A percentile compares a stretch with the other conserved stretches of the same genome.
Conservation (phyloP, 78 protist genomes). For the Dictyostelium firmibasis region DNA sequence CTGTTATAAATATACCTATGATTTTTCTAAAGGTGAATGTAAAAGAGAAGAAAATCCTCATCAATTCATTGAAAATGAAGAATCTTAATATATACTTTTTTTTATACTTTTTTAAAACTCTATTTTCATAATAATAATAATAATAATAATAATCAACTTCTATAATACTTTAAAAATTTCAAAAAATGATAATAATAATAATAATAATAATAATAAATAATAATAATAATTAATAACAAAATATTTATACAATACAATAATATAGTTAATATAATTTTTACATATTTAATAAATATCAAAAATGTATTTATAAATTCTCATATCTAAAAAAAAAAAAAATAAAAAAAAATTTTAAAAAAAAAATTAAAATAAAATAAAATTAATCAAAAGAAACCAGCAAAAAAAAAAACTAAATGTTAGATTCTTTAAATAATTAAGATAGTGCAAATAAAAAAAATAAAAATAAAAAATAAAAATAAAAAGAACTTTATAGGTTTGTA, state of each 20-base stretch:
- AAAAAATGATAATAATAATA: not conserved
- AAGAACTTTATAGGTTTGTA: not conserved
- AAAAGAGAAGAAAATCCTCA: conserved; percentile 75
- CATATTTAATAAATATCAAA: too few relatives aligned
- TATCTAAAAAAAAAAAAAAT: too few relatives aligned
- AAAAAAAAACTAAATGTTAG: too few relatives aligned
- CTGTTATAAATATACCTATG: conserved; percentile 76
- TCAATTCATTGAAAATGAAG: conserved; percentile 66
- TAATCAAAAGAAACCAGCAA: too few relatives aligned
- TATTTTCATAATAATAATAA: not conserved
- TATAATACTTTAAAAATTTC: not conserved
- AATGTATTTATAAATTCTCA: too few relatives aligned
- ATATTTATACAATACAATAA: not conserved
- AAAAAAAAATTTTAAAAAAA: too few relatives aligned
- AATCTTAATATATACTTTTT: not conserved
- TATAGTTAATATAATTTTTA: too few relatives aligned
- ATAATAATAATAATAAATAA: not conserved
- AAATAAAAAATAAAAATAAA: too few relatives aligned
- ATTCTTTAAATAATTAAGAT: too few relatives aligned
- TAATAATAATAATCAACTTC: too few relatives aligned
- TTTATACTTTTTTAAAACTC: not conserved
- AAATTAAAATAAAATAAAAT: too few relatives aligned
- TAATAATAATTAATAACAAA: not conserved
- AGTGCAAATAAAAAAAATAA: too few relatives aligned
- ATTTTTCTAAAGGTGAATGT: conserved; percentile 79